Conservation (phyloP, 2,329 filamentous ascomycete genomes). For the Paramyrothecium roridum region DNA sequence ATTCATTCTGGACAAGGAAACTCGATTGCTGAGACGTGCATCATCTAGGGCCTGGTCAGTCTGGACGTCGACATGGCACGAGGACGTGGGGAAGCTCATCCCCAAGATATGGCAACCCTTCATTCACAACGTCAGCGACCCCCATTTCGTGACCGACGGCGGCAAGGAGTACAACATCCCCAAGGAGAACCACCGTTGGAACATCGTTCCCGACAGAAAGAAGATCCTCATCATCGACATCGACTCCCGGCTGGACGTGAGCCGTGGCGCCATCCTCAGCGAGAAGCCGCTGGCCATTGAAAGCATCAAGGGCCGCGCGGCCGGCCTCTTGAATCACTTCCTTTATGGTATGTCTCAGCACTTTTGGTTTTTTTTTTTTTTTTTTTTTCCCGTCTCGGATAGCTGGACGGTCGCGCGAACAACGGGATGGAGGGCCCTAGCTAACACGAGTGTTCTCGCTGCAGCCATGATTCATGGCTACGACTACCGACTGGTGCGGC, state of each 20-base stretch:
- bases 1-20: too few species aligned
- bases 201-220: neutral
- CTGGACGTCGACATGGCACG: neutral
- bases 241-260: slow-evolving; percentile 10
- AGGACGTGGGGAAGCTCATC: neutral
- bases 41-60: neutral
- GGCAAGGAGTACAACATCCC: neutral
- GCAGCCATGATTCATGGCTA: slow-evolving; percentile 41
- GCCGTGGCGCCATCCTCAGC: slow-evolving; percentile 12
- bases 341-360: slow-evolving; percentile 12
- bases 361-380: too few species aligned
- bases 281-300: slow-evolving; percentile 7
- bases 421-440: too few species aligned
- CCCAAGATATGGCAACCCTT: neutral
- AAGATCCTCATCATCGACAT: neutral
- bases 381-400: neutral
- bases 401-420: too few species aligned
- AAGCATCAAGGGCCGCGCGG: slow-evolving; percentile 13
- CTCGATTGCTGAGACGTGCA: neutral
- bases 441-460: neutral
- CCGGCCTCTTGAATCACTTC: slow-evolving; percentile 16
- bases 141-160: neutral
- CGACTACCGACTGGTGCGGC: slow-evolving; percentile 44
- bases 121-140: neutral
- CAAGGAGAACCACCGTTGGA: neutral